These are phyloP conservation scores for Psilocybe azurescens DNA, from an alignment of 768 basidiomycete species.

Conservation along the genomic window DNA sequence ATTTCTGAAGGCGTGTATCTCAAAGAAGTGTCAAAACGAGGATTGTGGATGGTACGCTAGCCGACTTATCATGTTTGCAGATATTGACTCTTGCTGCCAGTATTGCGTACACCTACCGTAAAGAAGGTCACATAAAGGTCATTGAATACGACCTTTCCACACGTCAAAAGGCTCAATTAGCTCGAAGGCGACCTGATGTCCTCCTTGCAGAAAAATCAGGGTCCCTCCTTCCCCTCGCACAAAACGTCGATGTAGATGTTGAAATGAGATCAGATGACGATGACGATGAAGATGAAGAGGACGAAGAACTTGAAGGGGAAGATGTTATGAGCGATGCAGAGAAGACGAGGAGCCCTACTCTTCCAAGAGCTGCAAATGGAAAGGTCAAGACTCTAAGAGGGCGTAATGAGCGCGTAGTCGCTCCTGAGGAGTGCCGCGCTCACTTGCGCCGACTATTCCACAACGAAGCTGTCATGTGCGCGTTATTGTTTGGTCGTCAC, in stretches of 20 bases:
- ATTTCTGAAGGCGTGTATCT: conserved; percentile 72
- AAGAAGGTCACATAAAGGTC: conserved; percentile 92
- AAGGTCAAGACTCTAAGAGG: conserved; percentile 78
- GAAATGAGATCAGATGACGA: conserved; percentile 60
- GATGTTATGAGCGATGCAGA: conserved; percentile 32
- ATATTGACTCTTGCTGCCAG: conserved; percentile 42
- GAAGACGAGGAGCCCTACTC: conserved; percentile 28
- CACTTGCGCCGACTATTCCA: conserved; percentile 89
- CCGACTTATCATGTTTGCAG: conserved; percentile 3
- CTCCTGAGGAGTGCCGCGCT: conserved; percentile 92
- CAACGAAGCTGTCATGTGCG: conserved; percentile 83
- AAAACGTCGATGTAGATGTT: conserved; percentile 38
- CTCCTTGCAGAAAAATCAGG: conserved; percentile 56
- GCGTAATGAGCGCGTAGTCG: conserved; percentile 88
- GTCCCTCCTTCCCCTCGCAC: conserved; percentile 28
- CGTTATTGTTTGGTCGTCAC: conserved; percentile 91
- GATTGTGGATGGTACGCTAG: conserved; percentile 80
- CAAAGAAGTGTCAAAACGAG: conserved; percentile 76
- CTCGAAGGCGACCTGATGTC: conserved; percentile 78
- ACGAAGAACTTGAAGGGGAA: conserved; percentile 51
- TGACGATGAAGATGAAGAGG: conserved; percentile 55
- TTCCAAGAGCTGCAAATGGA: conserved; percentile 78
- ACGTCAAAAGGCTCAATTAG: conserved; percentile 73
- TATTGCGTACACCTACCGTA: conserved; percentile 85
- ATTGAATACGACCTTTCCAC: conserved; percentile 88